Base-by-base conservation (phyloP, 2,329 filamentous ascomycete species). In the Aspergillus candidus region DNA sequence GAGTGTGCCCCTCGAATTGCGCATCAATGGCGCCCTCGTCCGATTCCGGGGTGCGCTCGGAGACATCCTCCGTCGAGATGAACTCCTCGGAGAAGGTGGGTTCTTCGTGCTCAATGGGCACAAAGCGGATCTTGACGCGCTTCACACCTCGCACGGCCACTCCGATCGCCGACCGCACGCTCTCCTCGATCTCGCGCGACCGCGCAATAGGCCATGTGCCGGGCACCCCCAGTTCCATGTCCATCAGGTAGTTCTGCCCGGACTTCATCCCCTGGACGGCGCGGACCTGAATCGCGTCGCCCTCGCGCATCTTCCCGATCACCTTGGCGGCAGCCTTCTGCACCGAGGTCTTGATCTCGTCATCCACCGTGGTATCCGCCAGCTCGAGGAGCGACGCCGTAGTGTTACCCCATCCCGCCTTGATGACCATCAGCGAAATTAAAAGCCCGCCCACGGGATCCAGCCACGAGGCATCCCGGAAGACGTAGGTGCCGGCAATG, bases 221-320 rank as follows among this genome's bases (percentile, higher is more conserved):
- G 0, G 91, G 88, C 12, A 94, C 86, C 2, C 80, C 85, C 49
- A 97, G 70, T 65, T 95, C 90, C 6, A 98, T 67, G 56, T 97
- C 93, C 56, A 97, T 83, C 27, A 97, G 75, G 63, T 94, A 96
- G 70, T 96, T 98, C 67, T 96, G 93, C 27, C 93, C 93, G 3
- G 88, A 93, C 70, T 98, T 98, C 68, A 95, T 78, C 43, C 93
- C 93, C 52, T 88, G 86, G 3, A 97, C 78, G 35, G 87, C 84
- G 35, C 84, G 79, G 36, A 96, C 70, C 59, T 87, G 80, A 7
- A 89, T 76, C 43, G 82, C 70, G 38, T 78, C 70, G 38, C 78
- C 72, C 40, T 77, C 71, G 40, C 66, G 65, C 14, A 84, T 59
- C 5, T 72, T 71, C 12, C 68, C 69, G 14, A 93, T 68, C 4